Base-by-base conservation (phyloP, 345 rosid genomes). In the Rhizophora apiculata region DNA sequence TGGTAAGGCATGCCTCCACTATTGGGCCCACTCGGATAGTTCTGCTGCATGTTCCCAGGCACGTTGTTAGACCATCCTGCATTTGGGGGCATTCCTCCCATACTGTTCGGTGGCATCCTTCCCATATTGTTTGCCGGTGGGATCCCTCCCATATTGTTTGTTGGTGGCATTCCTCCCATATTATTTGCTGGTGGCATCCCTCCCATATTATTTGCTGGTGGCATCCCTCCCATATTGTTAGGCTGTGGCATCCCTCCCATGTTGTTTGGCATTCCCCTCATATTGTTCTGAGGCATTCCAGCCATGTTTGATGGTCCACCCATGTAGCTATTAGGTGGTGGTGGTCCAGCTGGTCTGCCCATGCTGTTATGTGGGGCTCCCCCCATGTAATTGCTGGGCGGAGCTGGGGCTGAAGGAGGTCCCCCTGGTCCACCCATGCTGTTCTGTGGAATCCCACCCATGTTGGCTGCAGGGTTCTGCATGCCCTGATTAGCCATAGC, bases 401-500 rank as follows among this genome's bases (percentile, higher is more conserved):
- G 88, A 0, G 81, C 54, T 16, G 84, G 88, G 1, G 81, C 76
- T 64, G 65, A 63, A 5, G 59, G 59, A 2, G 59, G 59, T n/a
- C 60, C 60, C 13, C 31, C 10, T 24, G 60, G 65, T 24, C 77
- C 73, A 11, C 70, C 74, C 8, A 60, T 54, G 55, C 29, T 59
- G 29, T 56, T 58, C 73, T 2, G 79, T 76, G 24, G 83, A 52
- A 63, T 59, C 7, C 81, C 70, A n/a, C 69, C 69, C 6, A n/a
- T 21, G 66, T 60, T 39, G 31, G 72, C 72, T 4, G 68, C 51
- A 58, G 67, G 31, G 39, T 82, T 79, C 32, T 75, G 85, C 83
- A 82, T 72, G 26, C 76, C 80, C 66, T 78, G 85, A 43, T 77
- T 74, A 49, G 70, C 64, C 70, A 69, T 74, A 49, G 81, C 82